A percentile compares a stretch with the other conserved stretches of the same genome.
phyloP scores from a whole-genome alignment of 345 rosid genomes.

The Hevea brasiliensis region DNA sequence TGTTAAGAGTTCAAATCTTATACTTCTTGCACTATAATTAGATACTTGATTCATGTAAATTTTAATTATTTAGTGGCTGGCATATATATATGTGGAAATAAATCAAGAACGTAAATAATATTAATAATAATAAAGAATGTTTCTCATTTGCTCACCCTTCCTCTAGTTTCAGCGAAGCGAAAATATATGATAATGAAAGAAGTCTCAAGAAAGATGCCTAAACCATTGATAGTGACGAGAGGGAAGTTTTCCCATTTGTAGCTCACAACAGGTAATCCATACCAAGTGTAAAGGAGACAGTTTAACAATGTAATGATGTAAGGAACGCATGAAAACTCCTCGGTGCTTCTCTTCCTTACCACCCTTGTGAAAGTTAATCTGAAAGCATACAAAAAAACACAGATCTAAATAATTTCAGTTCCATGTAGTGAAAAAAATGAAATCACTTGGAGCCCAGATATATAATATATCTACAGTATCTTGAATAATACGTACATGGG shows the following conservation, averaged over 20 bases:
- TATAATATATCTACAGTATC: background rate
- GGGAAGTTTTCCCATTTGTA: conserved; percentile 76
- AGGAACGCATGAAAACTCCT: conserved; percentile 78
- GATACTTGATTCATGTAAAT: too few relatives aligned
- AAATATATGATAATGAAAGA: conserved; percentile 62
- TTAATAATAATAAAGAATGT: too few relatives aligned
- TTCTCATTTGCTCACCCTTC: conserved; percentile 47
- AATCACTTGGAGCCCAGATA: background rate
- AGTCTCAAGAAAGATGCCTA: conserved; percentile 68
- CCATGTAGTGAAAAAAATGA: too few relatives aligned
- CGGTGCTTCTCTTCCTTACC: conserved; percentile 67
- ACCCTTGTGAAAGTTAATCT: conserved; percentile 78
- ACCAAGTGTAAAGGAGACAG: conserved; percentile 82
- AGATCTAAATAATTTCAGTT: too few relatives aligned
- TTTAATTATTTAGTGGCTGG: too few relatives aligned
- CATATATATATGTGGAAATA: too few relatives aligned
- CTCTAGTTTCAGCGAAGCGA: conserved; percentile 49
- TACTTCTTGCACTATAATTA: too few relatives aligned
- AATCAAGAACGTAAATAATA: too few relatives aligned
- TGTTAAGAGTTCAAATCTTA: too few relatives aligned
- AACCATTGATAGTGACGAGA: conserved; percentile 66
- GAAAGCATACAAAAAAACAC: background rate
- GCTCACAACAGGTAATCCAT: conserved; percentile 83
- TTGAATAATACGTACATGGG: conserved; percentile 59
- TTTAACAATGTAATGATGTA: conserved; percentile 60